Base-by-base conservation (phyloP, 179 eudicot species). In the Camellia oleifera region DNA sequence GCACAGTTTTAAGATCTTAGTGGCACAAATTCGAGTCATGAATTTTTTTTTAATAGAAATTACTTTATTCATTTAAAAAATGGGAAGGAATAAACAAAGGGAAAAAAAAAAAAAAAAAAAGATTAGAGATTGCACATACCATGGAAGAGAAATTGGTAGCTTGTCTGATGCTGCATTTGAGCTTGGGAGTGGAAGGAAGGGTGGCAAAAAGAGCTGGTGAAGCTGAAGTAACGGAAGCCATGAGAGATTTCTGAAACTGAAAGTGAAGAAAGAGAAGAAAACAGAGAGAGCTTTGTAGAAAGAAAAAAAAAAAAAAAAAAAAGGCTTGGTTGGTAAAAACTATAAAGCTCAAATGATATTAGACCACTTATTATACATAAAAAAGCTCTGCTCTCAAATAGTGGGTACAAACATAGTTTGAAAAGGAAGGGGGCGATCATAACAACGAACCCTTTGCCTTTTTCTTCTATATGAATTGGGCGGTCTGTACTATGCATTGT, bases 201-300 rank as follows among this genome's bases (percentile, higher is more conserved):
- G 64, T 53, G 61, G 54, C 66, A 2, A 64, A 54, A 26, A 53
- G 69, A 67, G 75, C 57, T 11, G 77, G 13, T 69, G 72, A 81
- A 71, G 81, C 42, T 62, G 81, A 64, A 40, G 42, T 17, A 78
- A 66, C 6, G 78, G 78, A 77, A 44, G 78, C 81, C 78, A 78
- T 82, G 18, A 45, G 12, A 73, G 12, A 61, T 4, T 17, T 32
- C 40, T 17, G 26, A 62, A 62, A 18, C 20, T 69, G 4, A 32
- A 32, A 32, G 17, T 20, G 13, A 50, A 6, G 42, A 63, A 40
- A 45, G 20, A 52, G 40, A 77, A 13, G 52, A 50, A 2, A 17
- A 45, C 18, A 14, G 13, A 10, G 1, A 57, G 10, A 57, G 17
- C 13, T 3, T 57, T 57, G 61, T 3, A 57, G 61, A 26, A 32